Conservation (phyloP, 164 flowering plant genomes). For the Akebia trifoliata region DNA sequence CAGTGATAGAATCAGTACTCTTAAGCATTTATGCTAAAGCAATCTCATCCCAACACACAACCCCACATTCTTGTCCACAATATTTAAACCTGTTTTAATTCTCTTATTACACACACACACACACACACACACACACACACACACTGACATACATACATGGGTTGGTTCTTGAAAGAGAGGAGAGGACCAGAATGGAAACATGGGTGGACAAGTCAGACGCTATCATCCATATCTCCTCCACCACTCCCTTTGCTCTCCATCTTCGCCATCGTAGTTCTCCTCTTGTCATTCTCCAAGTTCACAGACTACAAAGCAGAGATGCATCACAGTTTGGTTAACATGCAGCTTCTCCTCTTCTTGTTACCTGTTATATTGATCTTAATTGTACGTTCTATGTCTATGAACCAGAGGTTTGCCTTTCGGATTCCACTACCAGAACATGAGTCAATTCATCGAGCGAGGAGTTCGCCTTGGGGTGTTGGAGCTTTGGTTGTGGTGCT, state of each 20-base stretch:
- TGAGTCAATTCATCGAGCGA: constrained; percentile 13
- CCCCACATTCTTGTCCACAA: no score
- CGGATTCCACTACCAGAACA: constrained; percentile 10
- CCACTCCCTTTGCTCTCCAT: constrained; percentile 48
- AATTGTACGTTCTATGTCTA: constrained; percentile 20
- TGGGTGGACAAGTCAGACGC: constrained; percentile 47
- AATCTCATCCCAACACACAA: no score
- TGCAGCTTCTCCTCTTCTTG: constrained; percentile 42
- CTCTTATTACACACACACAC: neutral
- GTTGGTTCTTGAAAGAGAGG: constrained; percentile 32
- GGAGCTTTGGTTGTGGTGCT: constrained; percentile 44
- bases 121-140: neutral
- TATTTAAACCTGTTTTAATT: neutral
- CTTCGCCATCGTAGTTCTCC: constrained; percentile 45
- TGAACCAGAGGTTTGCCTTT: constrained; percentile 12
- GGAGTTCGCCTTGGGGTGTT: constrained; percentile 58
- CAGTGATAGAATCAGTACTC: neutral
- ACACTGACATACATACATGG: constrained; percentile 21
- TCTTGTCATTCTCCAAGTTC: constrained; percentile 46
- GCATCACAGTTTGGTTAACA: constrained; percentile 18
- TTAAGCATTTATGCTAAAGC: neutral
- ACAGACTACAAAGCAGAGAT: constrained; percentile 32
- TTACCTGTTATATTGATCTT: constrained; percentile 41
- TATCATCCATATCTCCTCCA: constrained; percentile 48
- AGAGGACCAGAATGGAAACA: constrained; percentile 66